Conservation (phyloP, 495 filamentous ascomycete species). For the Extremus antarcticus region DNA sequence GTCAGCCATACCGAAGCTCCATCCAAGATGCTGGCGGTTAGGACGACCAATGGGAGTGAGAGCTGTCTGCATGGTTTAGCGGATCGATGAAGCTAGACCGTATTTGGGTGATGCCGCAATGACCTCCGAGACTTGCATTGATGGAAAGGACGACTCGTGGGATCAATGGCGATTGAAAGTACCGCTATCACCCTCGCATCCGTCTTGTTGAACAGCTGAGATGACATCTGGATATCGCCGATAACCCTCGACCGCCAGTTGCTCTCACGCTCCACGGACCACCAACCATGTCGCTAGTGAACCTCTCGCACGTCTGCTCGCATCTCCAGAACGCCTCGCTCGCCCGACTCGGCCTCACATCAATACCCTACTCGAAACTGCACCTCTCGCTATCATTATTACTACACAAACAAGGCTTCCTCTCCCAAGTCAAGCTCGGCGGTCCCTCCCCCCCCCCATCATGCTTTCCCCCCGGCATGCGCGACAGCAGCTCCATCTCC, state of each 20-base stretch:
- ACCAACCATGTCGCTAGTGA: slow-evolving; percentile 69
- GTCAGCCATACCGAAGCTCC: neutral
- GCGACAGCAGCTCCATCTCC: slow-evolving; percentile 19
- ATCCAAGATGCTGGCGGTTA: neutral
- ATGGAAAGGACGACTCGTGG: too few relatives aligned
- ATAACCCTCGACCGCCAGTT: too few relatives aligned
- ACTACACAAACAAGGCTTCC: slow-evolving; percentile 71
- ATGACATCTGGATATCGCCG: too few relatives aligned
- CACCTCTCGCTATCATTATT: slow-evolving; percentile 65
- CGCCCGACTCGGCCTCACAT: slow-evolving; percentile 77
- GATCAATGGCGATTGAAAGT: too few relatives aligned
- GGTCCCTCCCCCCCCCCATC: slow-evolving; percentile 54
- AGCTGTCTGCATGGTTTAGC: neutral
- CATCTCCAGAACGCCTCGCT: slow-evolving; percentile 90
- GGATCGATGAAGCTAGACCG: neutral
- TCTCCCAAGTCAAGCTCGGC: slow-evolving; percentile 71
- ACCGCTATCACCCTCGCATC: too few relatives aligned
- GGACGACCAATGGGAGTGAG: neutral
- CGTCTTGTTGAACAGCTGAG: too few relatives aligned
- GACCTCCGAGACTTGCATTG: neutral
- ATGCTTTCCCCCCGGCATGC: slow-evolving; percentile 27
- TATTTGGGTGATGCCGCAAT: too few relatives aligned
- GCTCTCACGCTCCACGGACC: slow-evolving; percentile 8
- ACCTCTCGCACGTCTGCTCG: slow-evolving; percentile 70
- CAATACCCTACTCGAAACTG: slow-evolving; percentile 69